A percentile compares a stretch with the other conserved stretches of the same genome.
Evolutionary conservation across 2,329 filamentous ascomycete species (phyloP).

Genomic region (Botryotinia narcissicola): DNA sequence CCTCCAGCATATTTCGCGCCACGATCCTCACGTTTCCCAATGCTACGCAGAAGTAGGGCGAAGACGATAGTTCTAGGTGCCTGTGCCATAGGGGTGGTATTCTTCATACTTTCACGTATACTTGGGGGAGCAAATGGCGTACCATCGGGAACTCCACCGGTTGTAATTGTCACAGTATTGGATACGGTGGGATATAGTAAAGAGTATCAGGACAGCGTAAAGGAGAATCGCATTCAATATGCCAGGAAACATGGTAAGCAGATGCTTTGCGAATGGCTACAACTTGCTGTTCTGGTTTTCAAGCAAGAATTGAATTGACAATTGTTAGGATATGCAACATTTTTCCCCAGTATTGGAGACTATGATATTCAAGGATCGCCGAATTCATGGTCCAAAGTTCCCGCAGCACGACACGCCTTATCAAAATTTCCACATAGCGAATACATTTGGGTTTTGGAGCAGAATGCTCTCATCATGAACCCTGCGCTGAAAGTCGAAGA

Average conservation of each 20-base stretch:
- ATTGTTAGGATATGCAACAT: constrained; percentile 72
- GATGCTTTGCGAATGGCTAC: background rate
- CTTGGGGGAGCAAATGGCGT: constrained; percentile 36
- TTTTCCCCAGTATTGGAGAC: constrained; percentile 74
- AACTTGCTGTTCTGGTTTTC: background rate
- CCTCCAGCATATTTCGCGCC: constrained; percentile 65
- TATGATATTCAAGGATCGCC: constrained; percentile 67
- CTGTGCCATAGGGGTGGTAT: constrained; percentile 39
- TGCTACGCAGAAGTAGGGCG: constrained; percentile 60
- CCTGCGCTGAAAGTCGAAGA: constrained; percentile 65
- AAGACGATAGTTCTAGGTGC: constrained; percentile 54
- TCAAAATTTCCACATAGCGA: constrained; percentile 71
- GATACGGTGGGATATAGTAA: constrained; percentile 63
- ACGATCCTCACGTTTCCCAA: constrained; percentile 54
- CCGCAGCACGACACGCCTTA: constrained; percentile 86
- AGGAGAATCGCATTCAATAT: constrained; percentile 80
- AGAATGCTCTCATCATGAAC: constrained; percentile 87
- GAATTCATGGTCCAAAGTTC: constrained; percentile 71
- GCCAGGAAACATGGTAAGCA: constrained; percentile 77
- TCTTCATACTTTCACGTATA: constrained; percentile 56
- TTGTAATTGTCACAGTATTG: constrained; percentile 82
- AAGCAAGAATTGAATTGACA: constrained; percentile 14
- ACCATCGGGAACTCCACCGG: constrained; percentile 56
- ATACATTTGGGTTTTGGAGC: constrained; percentile 85
- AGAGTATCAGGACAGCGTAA: constrained; percentile 69